phyloP scores from a whole-genome alignment of 73 alveolate species.

The Symbiodinium natans region DNA sequence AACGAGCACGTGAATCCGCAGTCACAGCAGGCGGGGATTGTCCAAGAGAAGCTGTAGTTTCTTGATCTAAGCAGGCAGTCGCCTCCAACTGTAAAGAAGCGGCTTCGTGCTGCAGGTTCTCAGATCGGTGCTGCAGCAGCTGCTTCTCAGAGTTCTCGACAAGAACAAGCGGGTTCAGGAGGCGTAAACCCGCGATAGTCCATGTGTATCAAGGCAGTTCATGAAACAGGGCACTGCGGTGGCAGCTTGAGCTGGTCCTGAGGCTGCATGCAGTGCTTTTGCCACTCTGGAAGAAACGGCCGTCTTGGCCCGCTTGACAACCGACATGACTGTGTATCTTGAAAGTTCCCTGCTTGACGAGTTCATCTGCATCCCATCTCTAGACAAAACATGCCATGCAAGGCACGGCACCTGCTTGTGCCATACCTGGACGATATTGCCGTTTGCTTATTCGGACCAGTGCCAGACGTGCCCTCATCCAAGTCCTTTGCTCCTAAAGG shows the following conservation, averaged over 20 bases:
- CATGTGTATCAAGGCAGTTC: not conserved
- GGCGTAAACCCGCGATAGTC: too few relatives aligned
- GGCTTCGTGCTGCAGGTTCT: slow-evolving; percentile 43
- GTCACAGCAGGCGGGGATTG: slow-evolving; percentile 46
- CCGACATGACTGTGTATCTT: not conserved
- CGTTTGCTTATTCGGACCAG: not conserved
- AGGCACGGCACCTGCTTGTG: slow-evolving; percentile 66
- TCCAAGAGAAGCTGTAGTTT: not conserved
- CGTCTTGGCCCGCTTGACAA: not conserved
- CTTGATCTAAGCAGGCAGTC: not conserved
- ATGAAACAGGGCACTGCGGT: not conserved
- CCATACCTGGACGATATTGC: slow-evolving; percentile 74
- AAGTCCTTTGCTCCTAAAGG: not conserved
- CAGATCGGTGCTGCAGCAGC: slow-evolving; percentile 53
- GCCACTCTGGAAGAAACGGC: slow-evolving; percentile 81
- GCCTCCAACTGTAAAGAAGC: not conserved
- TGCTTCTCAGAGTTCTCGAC: slow-evolving; percentile 50
- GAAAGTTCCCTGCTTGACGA: not conserved
- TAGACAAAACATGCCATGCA: too few relatives aligned
- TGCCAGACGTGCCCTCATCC: too few relatives aligned
- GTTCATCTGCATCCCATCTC: not conserved
- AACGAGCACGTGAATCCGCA: slow-evolving; percentile 44
- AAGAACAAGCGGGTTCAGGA: slow-evolving; percentile 90
- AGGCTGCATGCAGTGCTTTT: slow-evolving; percentile 83
- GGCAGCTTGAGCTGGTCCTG: not conserved